Percentiles rank a stretch among this genome's conserved stretches.
These are phyloP conservation scores for Cucurbitaria berberidis DNA, from an alignment of 2,329 filamentous ascomycete species.

Conservation along the genomic window DNA sequence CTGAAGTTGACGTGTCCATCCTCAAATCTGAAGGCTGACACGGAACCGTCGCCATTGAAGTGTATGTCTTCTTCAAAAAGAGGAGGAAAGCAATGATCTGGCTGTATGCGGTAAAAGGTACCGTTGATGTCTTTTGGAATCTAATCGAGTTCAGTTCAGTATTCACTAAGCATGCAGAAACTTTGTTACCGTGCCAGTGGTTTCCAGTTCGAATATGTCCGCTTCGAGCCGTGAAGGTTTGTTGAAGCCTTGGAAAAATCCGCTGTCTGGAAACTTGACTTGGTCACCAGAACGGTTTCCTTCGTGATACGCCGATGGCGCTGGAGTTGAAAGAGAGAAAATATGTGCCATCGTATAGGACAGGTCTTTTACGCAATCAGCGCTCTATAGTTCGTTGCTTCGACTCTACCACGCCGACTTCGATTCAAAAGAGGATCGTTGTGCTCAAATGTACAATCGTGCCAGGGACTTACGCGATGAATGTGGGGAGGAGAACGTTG, in stretches of 20 bases:
- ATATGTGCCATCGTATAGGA: constrained; percentile 39
- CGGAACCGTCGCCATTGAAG: constrained; percentile 54
- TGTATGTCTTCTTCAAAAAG: constrained; percentile 62
- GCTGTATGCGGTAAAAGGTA: constrained; percentile 54
- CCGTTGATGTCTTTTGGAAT: constrained; percentile 54
- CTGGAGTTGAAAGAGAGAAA: constrained; percentile 38
- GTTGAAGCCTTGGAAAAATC: constrained; percentile 51
- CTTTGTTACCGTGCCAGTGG: constrained; percentile 39
- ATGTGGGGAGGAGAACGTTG: constrained; percentile 19
- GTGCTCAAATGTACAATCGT: constrained; percentile 11
- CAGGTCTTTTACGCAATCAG: not conserved
- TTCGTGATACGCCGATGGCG: constrained; percentile 31
- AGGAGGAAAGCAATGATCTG: constrained; percentile 60
- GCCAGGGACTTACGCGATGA: not conserved
- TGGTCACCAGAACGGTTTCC: constrained; percentile 32
- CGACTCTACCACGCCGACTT: not conserved
- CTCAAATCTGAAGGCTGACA: constrained; percentile 52
- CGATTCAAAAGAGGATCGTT: not conserved
- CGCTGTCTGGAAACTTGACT: constrained; percentile 42
- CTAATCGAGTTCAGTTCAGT: constrained; percentile 2
- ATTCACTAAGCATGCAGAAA: not conserved
- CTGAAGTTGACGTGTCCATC: constrained; percentile 53
- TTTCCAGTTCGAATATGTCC: constrained; percentile 49
- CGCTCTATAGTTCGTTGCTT: not conserved
- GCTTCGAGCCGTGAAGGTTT: constrained; percentile 50